These are phyloP conservation scores for Cercis canadensis DNA, from an alignment of 306 rosid genomes.

Conservation along the genomic window DNA sequence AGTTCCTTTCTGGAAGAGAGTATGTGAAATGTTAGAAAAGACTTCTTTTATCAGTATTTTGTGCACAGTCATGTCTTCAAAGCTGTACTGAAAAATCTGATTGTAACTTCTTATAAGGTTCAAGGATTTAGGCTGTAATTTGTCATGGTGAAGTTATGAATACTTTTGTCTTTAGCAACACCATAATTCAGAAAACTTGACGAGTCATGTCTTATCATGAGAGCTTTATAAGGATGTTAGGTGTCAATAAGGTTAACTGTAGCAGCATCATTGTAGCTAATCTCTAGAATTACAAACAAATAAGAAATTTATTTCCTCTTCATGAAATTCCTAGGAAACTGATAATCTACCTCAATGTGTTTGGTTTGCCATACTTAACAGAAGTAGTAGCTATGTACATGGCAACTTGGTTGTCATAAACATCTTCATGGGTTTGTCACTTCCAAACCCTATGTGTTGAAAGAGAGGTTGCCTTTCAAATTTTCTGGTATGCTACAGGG, in stretches of 20 bases:
- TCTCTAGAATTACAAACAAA: neutral
- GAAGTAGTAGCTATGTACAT: neutral
- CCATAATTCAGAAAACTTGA: neutral
- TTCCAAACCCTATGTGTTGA: neutral
- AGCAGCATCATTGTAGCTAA: neutral
- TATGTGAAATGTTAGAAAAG: neutral
- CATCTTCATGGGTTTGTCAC: neutral
- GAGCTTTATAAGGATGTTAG: neutral
- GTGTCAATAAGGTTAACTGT: neutral
- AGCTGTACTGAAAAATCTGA: neutral
- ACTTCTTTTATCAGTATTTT: neutral
- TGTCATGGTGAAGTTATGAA: no score
- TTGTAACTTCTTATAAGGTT: no score
- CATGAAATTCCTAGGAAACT: neutral
- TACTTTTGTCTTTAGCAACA: no score
- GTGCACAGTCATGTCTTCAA: neutral
- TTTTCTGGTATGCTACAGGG: constrained; percentile 20
- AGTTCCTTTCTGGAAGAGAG: neutral
- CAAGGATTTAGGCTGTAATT: neutral
- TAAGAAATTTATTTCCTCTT: neutral
- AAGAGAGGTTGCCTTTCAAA: constrained; percentile 5
- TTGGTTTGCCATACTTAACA: neutral
- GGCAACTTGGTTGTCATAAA: neutral
- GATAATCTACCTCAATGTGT: neutral
- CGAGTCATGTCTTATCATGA: neutral